Percentiles rank a stretch among this genome's conserved stretches.
phyloP scores from a whole-genome alignment of 495 filamentous ascomycete genomes.

The Symbiotaphrina buchneri region DNA sequence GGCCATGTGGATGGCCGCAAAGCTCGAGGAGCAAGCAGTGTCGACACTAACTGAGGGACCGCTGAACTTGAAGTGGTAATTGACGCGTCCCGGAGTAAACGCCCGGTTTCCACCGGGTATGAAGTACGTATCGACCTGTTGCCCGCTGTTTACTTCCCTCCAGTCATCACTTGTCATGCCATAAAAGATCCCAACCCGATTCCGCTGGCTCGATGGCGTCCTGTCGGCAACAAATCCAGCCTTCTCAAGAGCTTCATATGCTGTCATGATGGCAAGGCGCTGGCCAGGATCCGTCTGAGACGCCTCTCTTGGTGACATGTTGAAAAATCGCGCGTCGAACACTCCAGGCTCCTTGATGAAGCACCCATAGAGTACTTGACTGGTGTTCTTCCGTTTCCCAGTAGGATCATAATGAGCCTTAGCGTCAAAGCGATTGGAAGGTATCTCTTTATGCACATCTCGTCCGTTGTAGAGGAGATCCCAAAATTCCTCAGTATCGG shows the following conservation, averaged over 20 bases:
- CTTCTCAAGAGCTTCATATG: conserved; percentile 19
- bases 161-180: conserved; percentile 17
- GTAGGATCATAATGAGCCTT: conserved; percentile 10
- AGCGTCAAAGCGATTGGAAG: conserved; percentile 9
- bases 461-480: conserved; percentile 7
- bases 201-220: conserved; percentile 11
- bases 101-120: conserved; percentile 16
- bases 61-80: conserved; percentile 21
- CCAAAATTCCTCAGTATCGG: conserved; percentile 7
- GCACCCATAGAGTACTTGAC: conserved; percentile 13
- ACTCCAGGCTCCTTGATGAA: conserved; percentile 15
- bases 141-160: conserved; percentile 13
- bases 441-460: conserved; percentile 6
- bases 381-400: conserved; percentile 14
- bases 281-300: conserved; percentile 15
- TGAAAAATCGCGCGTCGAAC: conserved; percentile 20
- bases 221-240: conserved; percentile 13
- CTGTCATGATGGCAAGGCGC: conserved; percentile 13
- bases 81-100: conserved; percentile 17
- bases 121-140: conserved; percentile 19
- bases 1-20: conserved; percentile 17
- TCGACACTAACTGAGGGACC: conserved; percentile 18
- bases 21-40: conserved; percentile 22
- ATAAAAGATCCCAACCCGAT: conserved; percentile 17
- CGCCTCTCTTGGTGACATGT: conserved; percentile 20